Evolutionary conservation across 1,284 basidiomycete species (phyloP).

Genomic region (Irpex sp.): DNA sequence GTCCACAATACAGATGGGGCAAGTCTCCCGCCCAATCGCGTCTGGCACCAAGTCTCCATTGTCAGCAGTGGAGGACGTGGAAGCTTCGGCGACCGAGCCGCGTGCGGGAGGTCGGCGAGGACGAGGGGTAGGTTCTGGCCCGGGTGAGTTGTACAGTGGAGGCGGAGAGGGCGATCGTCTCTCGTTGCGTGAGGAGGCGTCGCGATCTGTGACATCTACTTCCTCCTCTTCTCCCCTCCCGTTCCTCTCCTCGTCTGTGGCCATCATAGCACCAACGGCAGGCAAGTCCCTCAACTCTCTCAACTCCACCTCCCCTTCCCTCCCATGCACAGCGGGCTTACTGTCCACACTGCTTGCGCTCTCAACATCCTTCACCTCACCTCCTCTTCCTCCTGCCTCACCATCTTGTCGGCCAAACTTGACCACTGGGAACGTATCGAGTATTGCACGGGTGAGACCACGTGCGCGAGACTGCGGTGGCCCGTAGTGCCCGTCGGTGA

Average conservation of each 20-base stretch:
- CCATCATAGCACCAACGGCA: slow-evolving; percentile 1
- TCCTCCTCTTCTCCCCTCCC: neutral
- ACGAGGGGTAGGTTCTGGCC: neutral
- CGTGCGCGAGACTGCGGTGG: slow-evolving; percentile 67
- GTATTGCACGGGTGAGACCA: slow-evolving; percentile 83
- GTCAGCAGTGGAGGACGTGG: slow-evolving; percentile 10
- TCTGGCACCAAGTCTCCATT: slow-evolving; percentile 49
- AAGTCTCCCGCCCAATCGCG: slow-evolving; percentile 77
- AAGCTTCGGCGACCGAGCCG: slow-evolving; percentile 8
- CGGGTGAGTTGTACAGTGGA: too few species aligned
- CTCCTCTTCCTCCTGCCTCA: slow-evolving; percentile 1
- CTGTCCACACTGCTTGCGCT: slow-evolving; percentile 6
- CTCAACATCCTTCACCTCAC: slow-evolving; percentile 32
- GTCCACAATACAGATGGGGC: slow-evolving; percentile 91
- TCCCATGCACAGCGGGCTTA: slow-evolving; percentile 3
- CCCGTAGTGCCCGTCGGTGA: slow-evolving; percentile 26
- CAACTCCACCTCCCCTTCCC: neutral
- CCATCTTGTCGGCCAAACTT: slow-evolving; percentile 58
- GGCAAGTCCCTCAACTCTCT: slow-evolving; percentile 10
- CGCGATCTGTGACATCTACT: neutral
- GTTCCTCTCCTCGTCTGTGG: slow-evolving; percentile 2
- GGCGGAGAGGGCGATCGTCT: neutral
- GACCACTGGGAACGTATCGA: slow-evolving; percentile 92
- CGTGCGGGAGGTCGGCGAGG: slow-evolving; percentile 11
- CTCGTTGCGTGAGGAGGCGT: neutral